Evolutionary conservation across 148 eudicot species (phyloP), one percentile per base, ranked within the genome.

Genomic region (Selenicereus undatus): DNA sequence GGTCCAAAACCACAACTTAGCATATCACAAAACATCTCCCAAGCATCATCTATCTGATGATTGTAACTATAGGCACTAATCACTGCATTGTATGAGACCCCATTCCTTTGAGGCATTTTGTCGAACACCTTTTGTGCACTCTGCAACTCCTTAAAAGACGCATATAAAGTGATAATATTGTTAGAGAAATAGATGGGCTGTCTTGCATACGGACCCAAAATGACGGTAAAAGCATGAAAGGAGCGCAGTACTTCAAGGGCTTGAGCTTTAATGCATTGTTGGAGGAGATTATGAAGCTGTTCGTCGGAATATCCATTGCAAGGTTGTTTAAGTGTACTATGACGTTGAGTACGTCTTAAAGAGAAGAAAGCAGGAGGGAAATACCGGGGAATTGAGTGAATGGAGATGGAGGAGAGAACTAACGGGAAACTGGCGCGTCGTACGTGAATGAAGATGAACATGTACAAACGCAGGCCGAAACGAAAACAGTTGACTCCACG

Each of bases 81-180:
- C 86, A 91, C 78, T 17, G 86, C 84, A 82, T 94, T 94, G 80
- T 88, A 92, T 0, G 96, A 90, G 10, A 92, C 91, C 12, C 22
- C 83, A 52, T 92, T 94, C 50, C 88, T 83, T 4, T 84, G 76
- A 21, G 92, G 86, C 96, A 92, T 92, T 86, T 80, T 82, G 58
- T 91, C 98, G 80, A 92, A 94, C 89, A 90, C 71, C 72, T 88
- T 81, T 2, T 88, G 91, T 27, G 98, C 96, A 51, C 4, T n/a
- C 8, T 5, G 35, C 24, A 87, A 22, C 21, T 87, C 81, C 0
- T 85, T 90, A 9, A 81, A 76, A 1, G 60, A 39, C n/a, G 64
- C 74, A 27, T 92, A 93, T 43, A 82, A 68, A 0, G 88, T 70
- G 36, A 93, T 81, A 74, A 91, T 62, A 73, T 90, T 91, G 81